phyloP scores from a whole-genome alignment of 805 yeast genomes.

The Barnettozyma botsteinii region DNA sequence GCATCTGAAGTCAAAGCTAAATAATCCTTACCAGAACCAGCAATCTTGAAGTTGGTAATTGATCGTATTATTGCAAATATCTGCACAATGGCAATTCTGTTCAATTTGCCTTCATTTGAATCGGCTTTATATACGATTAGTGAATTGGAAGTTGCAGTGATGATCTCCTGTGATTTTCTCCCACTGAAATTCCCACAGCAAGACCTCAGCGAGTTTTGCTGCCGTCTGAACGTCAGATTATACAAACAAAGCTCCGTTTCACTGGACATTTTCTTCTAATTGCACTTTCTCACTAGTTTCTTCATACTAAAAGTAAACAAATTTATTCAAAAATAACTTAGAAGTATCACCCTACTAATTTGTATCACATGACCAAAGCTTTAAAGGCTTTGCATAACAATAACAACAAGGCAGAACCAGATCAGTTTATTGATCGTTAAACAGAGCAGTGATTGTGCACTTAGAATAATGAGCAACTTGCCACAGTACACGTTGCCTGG shows the following conservation, averaged over 20 bases:
- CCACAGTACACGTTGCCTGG: conserved; percentile 32
- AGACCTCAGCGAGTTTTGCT: conserved; percentile 47
- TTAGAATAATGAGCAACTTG: conserved; percentile 6
- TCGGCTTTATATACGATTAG: conserved; percentile 51
- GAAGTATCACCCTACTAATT: no score
- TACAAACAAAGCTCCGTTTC: conserved; percentile 42
- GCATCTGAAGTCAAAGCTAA: conserved; percentile 74
- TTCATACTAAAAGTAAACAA: no score
- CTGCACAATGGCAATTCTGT: conserved; percentile 36
- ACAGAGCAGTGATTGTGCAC: no score
- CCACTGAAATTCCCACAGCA: conserved; percentile 68
- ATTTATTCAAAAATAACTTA: no score
- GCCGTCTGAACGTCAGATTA: conserved; percentile 62
- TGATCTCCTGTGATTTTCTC: conserved; percentile 53
- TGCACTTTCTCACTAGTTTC: no score
- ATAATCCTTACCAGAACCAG: conserved; percentile 50
- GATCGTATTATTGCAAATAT: conserved; percentile 54
- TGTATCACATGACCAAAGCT: no score
- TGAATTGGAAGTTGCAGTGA: conserved; percentile 49
- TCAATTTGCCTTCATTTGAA: conserved; percentile 50
- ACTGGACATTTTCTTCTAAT: conserved; percentile 4
- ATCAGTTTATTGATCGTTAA: no score
- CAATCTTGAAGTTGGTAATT: conserved; percentile 44
- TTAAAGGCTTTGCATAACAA: no score
- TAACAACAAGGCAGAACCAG: no score